Conservation (phyloP, 768 basidiomycete species). For the Phallus indusiatus region DNA sequence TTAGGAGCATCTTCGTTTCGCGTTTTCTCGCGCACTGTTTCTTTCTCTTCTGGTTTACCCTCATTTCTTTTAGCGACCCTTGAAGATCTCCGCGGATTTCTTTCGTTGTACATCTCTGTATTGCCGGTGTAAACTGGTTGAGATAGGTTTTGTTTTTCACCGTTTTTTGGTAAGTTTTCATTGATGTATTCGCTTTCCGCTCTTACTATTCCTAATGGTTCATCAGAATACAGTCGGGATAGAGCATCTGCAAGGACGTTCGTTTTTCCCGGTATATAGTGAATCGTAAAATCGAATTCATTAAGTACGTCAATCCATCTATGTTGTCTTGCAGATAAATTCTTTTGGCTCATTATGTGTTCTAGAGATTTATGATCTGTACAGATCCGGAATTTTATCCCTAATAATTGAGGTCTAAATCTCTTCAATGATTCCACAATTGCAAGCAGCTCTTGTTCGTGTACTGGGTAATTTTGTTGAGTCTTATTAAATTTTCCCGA, state of each 20-base stretch:
- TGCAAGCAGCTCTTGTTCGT: constrained; percentile 30
- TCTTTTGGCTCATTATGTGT: constrained; percentile 16
- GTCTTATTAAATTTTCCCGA: constrained; percentile 27
- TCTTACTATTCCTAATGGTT: constrained; percentile 15
- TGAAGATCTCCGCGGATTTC: background rate
- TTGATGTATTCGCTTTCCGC: constrained; percentile 15
- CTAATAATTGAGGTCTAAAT: constrained; percentile 12
- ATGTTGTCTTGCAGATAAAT: background rate
- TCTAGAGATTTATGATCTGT: constrained; percentile 31
- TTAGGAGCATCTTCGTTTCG: background rate
- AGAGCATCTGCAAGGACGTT: background rate
- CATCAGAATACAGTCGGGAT: constrained; percentile 15
- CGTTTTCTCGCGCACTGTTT: background rate
- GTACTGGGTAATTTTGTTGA: constrained; percentile 32
- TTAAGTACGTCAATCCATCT: background rate
- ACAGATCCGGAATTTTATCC: constrained; percentile 19
- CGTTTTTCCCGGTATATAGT: constrained; percentile 2
- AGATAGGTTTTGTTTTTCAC: background rate
- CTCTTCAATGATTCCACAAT: constrained; percentile 21
- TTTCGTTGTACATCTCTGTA: background rate
- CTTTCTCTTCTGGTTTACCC: background rate
- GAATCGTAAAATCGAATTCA: constrained; percentile 7
- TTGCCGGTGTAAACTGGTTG: background rate
- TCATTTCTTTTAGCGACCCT: background rate
- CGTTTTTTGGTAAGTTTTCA: constrained; percentile 3